Conservation (phyloP, 73 alveolate species). For the Stentor coeruleus region DNA sequence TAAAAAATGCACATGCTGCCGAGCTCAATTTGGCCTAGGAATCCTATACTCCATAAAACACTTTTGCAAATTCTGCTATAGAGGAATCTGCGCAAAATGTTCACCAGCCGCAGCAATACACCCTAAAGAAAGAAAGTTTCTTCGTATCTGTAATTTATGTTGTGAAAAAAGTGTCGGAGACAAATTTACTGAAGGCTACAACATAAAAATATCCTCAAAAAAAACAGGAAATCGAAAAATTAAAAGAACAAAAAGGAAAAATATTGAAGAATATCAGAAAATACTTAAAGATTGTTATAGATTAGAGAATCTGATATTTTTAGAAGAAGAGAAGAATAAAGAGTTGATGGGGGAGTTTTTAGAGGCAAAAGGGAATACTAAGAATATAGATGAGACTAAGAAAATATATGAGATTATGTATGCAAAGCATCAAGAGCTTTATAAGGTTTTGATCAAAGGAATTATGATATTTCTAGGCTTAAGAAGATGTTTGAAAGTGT, state of each 20-base stretch:
- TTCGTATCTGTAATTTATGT: not conserved
- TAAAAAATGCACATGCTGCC: not conserved
- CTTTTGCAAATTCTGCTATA: slow-evolving; percentile 14
- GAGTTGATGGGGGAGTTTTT: not conserved
- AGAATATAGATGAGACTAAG: not conserved
- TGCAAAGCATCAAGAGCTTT: not conserved
- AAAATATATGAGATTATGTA: not conserved
- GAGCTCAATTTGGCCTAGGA: not conserved
- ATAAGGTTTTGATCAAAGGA: too few species aligned
- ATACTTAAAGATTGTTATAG: not conserved
- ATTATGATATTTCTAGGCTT: too few species aligned
- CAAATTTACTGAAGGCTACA: not conserved
- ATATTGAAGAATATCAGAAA: not conserved
- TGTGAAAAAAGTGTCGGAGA: not conserved
- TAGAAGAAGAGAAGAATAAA: not conserved
- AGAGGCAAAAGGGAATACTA: not conserved
- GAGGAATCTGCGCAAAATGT: slow-evolving; percentile 22
- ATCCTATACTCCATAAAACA: slow-evolving; percentile 11
- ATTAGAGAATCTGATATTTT: not conserved
- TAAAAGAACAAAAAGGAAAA: not conserved
- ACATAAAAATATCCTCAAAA: not conserved
- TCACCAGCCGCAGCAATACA: not conserved
- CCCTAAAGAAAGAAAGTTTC: not conserved
- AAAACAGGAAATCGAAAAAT: too few species aligned
- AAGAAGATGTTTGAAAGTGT: not conserved